Evolutionary conservation across 768 basidiomycete genomes (phyloP).

Genomic region (Pisolithus microcarpus): DNA sequence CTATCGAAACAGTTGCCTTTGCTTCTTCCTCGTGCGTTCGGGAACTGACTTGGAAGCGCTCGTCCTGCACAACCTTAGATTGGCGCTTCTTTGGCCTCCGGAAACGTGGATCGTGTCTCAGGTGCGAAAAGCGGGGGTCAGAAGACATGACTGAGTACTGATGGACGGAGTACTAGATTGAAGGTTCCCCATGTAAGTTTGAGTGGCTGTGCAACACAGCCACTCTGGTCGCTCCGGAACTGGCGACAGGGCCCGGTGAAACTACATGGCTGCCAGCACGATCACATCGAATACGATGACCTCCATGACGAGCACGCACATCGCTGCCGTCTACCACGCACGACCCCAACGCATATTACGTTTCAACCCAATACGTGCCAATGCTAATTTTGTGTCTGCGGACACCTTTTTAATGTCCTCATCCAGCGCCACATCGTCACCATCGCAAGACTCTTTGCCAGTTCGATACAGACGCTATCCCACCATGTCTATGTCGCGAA

Average conservation of each 20-base stretch:
- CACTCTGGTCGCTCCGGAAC: no score
- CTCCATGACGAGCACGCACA: background rate
- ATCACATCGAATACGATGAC: no score
- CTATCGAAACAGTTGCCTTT: constrained; percentile 25
- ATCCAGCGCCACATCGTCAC: background rate
- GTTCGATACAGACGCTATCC: background rate
- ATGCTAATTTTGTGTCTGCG: background rate
- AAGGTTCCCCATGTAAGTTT: no score
- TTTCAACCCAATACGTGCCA: background rate
- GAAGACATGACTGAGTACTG: constrained; percentile 30
- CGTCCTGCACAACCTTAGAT: constrained; percentile 82
- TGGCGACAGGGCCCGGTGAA: no score
- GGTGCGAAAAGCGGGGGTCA: constrained; percentile 81
- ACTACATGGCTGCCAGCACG: no score
- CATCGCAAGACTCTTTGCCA: background rate
- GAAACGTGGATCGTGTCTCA: constrained; percentile 91
- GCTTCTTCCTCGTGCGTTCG: constrained; percentile 23
- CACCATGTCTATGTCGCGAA: background rate
- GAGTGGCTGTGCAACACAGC: no score
- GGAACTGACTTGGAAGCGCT: constrained; percentile 83
- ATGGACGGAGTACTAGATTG: no score
- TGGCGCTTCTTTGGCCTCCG: constrained; percentile 72
- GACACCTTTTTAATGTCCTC: background rate
- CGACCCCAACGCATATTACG: background rate
- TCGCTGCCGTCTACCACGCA: background rate